Conservation (phyloP, 106 monocot species). For the Dioscorea alata region DNA sequence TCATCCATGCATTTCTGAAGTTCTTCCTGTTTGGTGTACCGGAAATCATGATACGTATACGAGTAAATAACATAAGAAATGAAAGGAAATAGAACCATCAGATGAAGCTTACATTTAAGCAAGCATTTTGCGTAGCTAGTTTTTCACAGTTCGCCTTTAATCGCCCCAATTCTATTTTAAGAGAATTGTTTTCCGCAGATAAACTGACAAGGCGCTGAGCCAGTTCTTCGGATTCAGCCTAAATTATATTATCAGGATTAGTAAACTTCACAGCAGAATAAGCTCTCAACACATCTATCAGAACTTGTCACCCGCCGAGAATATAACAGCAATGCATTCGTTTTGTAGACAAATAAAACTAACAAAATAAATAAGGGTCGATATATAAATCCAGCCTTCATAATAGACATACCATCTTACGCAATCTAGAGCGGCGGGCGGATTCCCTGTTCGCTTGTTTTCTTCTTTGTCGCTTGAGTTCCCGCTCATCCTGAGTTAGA, state of each 20-base stretch:
- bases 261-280: neutral
- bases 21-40: too few species aligned
- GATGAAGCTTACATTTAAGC: neutral
- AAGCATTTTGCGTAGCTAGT: neutral
- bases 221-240: conserved; percentile 86
- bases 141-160: neutral
- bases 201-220: conserved; percentile 60
- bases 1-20: too few species aligned
- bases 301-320: too few species aligned
- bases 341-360: too few species aligned
- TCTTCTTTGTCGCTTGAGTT: conserved; percentile 74
- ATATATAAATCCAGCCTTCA: neutral
- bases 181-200: conserved; percentile 59
- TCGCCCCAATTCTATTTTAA: conserved; percentile 30
- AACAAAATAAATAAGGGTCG: too few species aligned
- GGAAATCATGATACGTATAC: too few species aligned
- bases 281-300: too few species aligned
- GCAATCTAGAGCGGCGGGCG: conserved; percentile 77
- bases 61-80: too few species aligned
- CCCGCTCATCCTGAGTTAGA: conserved; percentile 70
- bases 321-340: too few species aligned
- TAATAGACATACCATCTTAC: conserved; percentile 59
- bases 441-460: conserved; percentile 94
- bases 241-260: conserved; percentile 1
- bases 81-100: too few species aligned